A percentile compares a stretch with the other conserved stretches of the same genome.
Conservation (phyloP, 768 basidiomycete genomes). For the Tulasnella sp. region DNA sequence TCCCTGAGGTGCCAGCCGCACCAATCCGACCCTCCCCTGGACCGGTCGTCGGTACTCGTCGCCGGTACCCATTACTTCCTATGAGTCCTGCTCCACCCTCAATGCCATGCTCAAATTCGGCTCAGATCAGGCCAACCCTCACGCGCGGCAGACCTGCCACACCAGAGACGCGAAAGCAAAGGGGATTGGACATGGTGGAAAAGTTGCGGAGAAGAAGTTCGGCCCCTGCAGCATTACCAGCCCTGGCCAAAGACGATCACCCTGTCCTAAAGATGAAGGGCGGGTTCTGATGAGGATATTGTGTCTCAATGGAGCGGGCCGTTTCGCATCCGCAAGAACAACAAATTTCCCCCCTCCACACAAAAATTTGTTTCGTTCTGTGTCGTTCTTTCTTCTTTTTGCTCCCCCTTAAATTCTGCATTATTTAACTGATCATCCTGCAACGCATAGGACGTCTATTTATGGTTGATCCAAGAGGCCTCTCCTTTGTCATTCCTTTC, state of each 20-base stretch:
- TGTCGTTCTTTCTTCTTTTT: no score
- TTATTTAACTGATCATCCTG: no score
- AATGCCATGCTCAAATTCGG: background rate
- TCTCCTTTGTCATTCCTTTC: no score
- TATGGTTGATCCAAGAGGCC: no score
- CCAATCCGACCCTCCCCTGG: background rate
- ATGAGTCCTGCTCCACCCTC: slow-evolving; percentile 6
- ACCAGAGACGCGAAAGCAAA: slow-evolving; percentile 11
- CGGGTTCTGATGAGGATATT: no score
- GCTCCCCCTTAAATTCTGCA: no score
- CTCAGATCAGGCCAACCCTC: background rate
- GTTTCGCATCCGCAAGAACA: no score
- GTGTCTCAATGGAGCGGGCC: no score
- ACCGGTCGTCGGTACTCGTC: background rate
- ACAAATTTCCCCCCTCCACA: no score
- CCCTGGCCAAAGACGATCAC: background rate
- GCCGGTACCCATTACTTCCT: background rate
- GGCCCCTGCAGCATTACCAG: slow-evolving; percentile 11
- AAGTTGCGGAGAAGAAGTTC: slow-evolving; percentile 14
- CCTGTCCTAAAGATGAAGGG: no score
- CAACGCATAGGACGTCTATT: no score
- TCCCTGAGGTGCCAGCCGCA: background rate
- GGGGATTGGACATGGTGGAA: slow-evolving; percentile 14
- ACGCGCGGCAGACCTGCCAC: slow-evolving; percentile 5
- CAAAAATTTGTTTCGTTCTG: no score